Evolutionary conservation across 1,284 basidiomycete species (phyloP).

Genomic region (Thelephora terrestris): DNA sequence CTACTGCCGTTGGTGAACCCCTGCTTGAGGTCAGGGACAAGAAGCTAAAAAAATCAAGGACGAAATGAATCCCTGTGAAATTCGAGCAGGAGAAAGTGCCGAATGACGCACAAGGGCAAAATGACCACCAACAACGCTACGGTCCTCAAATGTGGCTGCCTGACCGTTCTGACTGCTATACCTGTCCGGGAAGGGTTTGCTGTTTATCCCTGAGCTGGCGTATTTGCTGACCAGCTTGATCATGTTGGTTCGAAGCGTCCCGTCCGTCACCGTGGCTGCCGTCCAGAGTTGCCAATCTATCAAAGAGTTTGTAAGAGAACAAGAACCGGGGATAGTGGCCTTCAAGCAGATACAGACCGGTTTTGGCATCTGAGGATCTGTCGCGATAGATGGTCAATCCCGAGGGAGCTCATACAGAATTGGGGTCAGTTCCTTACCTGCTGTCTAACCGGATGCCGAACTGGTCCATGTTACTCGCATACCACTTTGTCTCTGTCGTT

Average conservation of each 20-base stretch:
- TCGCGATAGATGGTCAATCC: constrained; percentile 5
- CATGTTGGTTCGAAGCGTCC: constrained; percentile 15
- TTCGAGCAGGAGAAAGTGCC: too few species aligned
- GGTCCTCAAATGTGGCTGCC: constrained; percentile 12
- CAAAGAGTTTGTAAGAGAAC: background rate
- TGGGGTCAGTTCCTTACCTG: constrained; percentile 26
- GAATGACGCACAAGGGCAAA: constrained; percentile 11
- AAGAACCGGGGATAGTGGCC: too few species aligned
- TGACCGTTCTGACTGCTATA: constrained; percentile 15
- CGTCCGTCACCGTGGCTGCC: constrained; percentile 14
- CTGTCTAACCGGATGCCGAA: constrained; percentile 60
- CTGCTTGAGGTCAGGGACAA: too few species aligned
- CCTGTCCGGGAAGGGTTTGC: constrained; percentile 15
- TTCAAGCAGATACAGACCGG: background rate
- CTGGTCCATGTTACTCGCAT: constrained; percentile 37
- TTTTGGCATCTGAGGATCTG: constrained; percentile 2
- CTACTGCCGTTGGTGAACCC: too few species aligned
- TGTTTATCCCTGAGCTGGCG: constrained; percentile 16
- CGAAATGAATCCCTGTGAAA: too few species aligned
- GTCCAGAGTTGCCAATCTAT: constrained; percentile 21
- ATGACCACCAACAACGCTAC: constrained; percentile 20
- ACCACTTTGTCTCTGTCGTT: constrained; percentile 49
- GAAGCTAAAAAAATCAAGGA: too few species aligned
- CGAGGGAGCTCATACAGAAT: constrained; percentile 14
- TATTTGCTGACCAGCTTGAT: constrained; percentile 17